These are phyloP conservation scores for Amanita polypyramis DNA, from an alignment of 768 basidiomycete species.

Conservation along the genomic window DNA sequence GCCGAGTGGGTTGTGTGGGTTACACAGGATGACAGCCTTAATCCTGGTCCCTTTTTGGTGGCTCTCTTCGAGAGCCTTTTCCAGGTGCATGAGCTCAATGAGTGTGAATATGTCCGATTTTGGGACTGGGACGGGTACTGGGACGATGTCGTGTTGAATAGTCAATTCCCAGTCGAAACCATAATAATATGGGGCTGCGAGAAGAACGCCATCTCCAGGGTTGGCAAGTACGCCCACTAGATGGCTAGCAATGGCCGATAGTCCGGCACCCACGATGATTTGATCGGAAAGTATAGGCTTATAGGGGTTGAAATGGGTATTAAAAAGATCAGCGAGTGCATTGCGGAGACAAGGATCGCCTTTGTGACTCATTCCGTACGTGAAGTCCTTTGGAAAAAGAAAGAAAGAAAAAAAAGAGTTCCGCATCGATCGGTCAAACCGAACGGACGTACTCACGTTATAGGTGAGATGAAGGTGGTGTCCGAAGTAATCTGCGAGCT, in stretches of 20 bases:
- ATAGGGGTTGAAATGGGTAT: conserved; percentile 10
- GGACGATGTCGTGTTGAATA: conserved; percentile 2
- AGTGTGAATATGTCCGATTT: conserved; percentile 9
- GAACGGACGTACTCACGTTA: conserved; percentile 5
- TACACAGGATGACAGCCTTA: conserved; percentile 17
- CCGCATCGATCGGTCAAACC: background rate
- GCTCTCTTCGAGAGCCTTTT: conserved; percentile 11
- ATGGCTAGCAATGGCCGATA: conserved; percentile 9
- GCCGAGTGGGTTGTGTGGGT: conserved; percentile 21
- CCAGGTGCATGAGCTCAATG: conserved; percentile 12
- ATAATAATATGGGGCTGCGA: conserved; percentile 13
- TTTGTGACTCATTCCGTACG: conserved; percentile 10
- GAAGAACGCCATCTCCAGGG: conserved; percentile 11
- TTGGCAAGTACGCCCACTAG: conserved; percentile 11
- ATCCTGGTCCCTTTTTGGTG: conserved; percentile 11
- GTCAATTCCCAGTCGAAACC: conserved; percentile 12
- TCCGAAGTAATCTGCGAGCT: conserved; percentile 11
- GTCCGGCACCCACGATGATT: conserved; percentile 11
- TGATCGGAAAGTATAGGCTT: conserved; percentile 7
- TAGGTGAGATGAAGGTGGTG: conserved; percentile 6
- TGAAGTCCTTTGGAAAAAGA: conserved; percentile 13
- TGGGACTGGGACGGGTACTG: conserved; percentile 8
- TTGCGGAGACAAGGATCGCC: conserved; percentile 9
- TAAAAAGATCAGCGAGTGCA: conserved; percentile 10
- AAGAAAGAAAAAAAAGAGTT: background rate